A percentile compares a stretch with the other conserved stretches of the same genome.
Evolutionary conservation across 2,329 filamentous ascomycete genomes (phyloP).

Genomic region (Pseudocercospora pini-densiflorae): DNA sequence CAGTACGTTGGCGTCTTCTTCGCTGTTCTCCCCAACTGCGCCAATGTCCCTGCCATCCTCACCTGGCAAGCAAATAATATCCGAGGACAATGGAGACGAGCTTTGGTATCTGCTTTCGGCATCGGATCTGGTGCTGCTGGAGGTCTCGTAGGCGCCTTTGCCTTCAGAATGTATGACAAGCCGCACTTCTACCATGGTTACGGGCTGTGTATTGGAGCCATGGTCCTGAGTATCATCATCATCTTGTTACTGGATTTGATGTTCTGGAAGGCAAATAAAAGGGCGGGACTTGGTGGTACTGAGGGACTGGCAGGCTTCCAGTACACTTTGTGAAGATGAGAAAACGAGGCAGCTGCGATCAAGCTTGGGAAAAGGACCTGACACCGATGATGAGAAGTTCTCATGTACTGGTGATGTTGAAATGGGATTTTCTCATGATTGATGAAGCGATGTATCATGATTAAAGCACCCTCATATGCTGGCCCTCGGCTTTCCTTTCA

Average conservation of each 20-base stretch:
- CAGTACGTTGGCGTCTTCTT: conserved; percentile 78
- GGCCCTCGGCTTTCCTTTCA: neutral
- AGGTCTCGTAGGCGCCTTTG: conserved; percentile 58
- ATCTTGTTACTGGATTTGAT: conserved; percentile 22
- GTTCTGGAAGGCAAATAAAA: conserved; percentile 27
- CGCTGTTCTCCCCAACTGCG: conserved; percentile 72
- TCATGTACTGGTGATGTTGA: neutral
- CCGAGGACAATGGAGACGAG: conserved; percentile 85
- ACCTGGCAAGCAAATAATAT: conserved; percentile 88
- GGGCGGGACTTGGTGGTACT: conserved; percentile 28
- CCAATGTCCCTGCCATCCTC: conserved; percentile 75
- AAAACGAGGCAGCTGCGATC: neutral
- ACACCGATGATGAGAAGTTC: no score
- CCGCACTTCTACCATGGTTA: conserved; percentile 29
- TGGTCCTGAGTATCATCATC: conserved; percentile 27
- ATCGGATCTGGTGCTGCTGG: conserved; percentile 54
- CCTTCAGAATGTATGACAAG: conserved; percentile 26
- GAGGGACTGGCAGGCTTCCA: conserved; percentile 30
- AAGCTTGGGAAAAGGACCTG: neutral
- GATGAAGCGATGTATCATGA: neutral
- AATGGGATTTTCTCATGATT: no score
- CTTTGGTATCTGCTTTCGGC: conserved; percentile 39
- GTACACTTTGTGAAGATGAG: conserved; percentile 17
- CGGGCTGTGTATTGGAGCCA: conserved; percentile 20
- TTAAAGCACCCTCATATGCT: neutral